phyloP scores from a whole-genome alignment of 2,329 filamentous ascomycete species.

The Chalaropsis ovoidea region DNA sequence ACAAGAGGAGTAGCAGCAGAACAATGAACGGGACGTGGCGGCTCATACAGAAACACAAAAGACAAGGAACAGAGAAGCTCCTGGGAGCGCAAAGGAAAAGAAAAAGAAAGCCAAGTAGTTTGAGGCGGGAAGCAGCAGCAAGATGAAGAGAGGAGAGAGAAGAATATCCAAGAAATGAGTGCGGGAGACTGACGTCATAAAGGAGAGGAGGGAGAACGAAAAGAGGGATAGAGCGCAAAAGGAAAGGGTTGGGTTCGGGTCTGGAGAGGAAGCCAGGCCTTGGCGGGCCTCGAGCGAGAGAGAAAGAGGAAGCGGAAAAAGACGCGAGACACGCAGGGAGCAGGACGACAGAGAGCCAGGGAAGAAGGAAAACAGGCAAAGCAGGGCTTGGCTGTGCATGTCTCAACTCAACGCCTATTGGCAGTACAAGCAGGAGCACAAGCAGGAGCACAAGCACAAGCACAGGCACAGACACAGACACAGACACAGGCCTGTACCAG shows the following conservation, averaged over 20 bases:
- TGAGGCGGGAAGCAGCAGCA: too few relatives aligned
- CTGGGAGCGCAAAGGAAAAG: background rate
- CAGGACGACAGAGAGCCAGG: too few relatives aligned
- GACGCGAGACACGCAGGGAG: background rate
- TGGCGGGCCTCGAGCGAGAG: too few relatives aligned
- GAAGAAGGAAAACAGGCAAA: conserved; percentile 9
- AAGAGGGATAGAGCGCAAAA: conserved; percentile 46
- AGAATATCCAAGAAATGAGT: conserved; percentile 2
- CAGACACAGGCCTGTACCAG: background rate
- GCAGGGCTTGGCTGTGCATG: background rate
- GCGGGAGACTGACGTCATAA: background rate
- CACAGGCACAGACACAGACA: background rate
- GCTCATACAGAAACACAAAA: too few relatives aligned
- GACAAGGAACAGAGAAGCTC: background rate
- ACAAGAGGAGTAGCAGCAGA: too few relatives aligned
- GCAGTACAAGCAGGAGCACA: background rate
- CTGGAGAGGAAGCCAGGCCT: conserved; percentile 18
- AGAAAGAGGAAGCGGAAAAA: background rate
- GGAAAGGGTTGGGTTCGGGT: too few relatives aligned
- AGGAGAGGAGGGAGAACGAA: conserved; percentile 43
- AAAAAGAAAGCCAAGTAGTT: background rate
- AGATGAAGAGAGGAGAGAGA: background rate
- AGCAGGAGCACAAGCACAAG: background rate
- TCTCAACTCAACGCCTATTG: too few relatives aligned
- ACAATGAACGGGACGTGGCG: too few relatives aligned